Percentiles rank a stretch among this genome's conserved stretches.
phyloP scores from a whole-genome alignment of 495 filamentous ascomycete genomes.

The Saxophila tyrrhenica region DNA sequence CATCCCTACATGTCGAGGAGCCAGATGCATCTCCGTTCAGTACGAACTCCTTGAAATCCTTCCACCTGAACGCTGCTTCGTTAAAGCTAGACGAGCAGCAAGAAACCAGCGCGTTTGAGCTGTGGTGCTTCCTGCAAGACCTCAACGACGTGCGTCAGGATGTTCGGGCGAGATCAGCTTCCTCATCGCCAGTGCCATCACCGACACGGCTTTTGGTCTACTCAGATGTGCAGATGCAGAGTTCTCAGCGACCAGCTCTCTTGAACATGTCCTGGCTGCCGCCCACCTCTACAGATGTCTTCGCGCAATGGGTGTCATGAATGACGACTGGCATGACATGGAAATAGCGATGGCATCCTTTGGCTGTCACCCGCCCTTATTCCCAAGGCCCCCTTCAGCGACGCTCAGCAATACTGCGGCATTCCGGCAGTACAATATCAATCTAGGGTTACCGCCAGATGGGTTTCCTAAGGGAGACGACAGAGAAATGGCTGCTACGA shows the following conservation, averaged over 20 bases:
- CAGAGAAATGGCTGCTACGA: not conserved
- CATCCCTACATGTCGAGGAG: not conserved
- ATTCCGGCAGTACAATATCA: not conserved
- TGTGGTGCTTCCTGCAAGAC: conserved; percentile 2
- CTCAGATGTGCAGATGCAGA: conserved; percentile 1
- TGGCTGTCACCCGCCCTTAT: not conserved
- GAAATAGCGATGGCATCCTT: not conserved
- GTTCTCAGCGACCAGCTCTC: not conserved
- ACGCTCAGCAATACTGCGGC: not conserved
- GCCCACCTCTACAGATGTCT: not conserved
- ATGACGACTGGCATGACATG: conserved; percentile 5
- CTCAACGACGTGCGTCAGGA: not conserved
- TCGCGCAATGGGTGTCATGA: not conserved
- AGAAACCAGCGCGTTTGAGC: not conserved
- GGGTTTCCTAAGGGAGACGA: not conserved
- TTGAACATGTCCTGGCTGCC: not conserved
- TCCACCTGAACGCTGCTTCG: too few relatives aligned
- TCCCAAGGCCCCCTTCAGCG: not conserved
- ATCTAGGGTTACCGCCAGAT: not conserved
- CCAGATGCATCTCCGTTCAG: not conserved
- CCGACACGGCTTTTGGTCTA: conserved; percentile 5
- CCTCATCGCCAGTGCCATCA: not conserved
- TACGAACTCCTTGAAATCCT: not conserved
- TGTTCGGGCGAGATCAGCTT: conserved; percentile 4
- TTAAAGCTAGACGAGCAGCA: too few relatives aligned